Evolutionary conservation across 2,329 filamentous ascomycete genomes (phyloP).

Genomic region (Akanthomyces dipterigenus): DNA sequence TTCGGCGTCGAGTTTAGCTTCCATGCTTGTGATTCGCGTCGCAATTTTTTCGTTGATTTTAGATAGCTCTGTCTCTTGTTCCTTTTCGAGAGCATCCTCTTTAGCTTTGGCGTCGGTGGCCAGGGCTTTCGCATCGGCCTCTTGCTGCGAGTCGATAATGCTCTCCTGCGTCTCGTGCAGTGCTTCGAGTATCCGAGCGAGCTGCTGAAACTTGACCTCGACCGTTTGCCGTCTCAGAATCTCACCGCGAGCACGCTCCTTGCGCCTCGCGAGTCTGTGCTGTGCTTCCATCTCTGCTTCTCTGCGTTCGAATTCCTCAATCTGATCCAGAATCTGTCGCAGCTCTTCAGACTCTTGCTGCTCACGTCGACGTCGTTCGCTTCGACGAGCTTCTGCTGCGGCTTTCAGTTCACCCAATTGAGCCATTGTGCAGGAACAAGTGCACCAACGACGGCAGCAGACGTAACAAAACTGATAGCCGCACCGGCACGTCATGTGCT

Average conservation of each 20-base stretch:
- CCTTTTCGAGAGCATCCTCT: constrained; percentile 25
- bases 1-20: constrained; percentile 32
- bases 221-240: constrained; percentile 33
- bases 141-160: constrained; percentile 31
- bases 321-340: constrained; percentile 34
- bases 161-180: constrained; percentile 38
- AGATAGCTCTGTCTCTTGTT: constrained; percentile 27
- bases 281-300: constrained; percentile 36
- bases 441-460: constrained; percentile 66
- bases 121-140: constrained; percentile 26
- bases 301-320: constrained; percentile 43
- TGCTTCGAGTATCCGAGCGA: constrained; percentile 29
- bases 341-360: constrained; percentile 28
- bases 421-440: constrained; percentile 55
- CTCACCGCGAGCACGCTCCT: constrained; percentile 34
- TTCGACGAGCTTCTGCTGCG: constrained; percentile 27
- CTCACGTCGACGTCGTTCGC: constrained; percentile 27
- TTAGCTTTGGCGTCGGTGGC: constrained; percentile 17
- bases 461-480: constrained; percentile 80
- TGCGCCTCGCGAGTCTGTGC: constrained; percentile 31
- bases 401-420: constrained; percentile 37
- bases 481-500: constrained; percentile 83
- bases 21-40: constrained; percentile 26
- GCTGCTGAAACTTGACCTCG: constrained; percentile 29
- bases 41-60: constrained; percentile 21